Evolutionary conservation across 441 rosid species (phyloP).

Genomic region (Pelargonium citronellum): DNA sequence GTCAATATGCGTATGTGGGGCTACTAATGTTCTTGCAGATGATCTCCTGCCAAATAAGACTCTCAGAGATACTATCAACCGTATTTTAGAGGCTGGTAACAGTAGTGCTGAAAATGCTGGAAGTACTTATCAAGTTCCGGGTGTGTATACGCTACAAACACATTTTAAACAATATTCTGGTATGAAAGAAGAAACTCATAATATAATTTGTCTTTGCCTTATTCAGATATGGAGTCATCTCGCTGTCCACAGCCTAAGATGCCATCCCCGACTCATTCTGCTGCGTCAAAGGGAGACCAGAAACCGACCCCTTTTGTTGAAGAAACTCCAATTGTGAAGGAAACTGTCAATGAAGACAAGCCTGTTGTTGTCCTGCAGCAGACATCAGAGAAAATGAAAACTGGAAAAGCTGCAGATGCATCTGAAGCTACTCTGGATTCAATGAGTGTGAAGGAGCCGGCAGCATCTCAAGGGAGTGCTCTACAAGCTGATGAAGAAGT

Average conservation of each 20-base stretch:
- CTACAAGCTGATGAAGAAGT: slow-evolving; percentile 73
- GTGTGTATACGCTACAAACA: slow-evolving; percentile 32
- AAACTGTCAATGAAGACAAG: slow-evolving; percentile 36
- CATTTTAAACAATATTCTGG: neutral
- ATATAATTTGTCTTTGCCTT: slow-evolving; percentile 15
- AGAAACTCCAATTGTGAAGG: slow-evolving; percentile 36
- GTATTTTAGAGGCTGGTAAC: slow-evolving; percentile 89
- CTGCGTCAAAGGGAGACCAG: slow-evolving; percentile 72
- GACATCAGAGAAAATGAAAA: slow-evolving; percentile 41
- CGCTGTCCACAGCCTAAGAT: slow-evolving; percentile 66
- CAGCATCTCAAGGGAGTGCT: slow-evolving; percentile 70
- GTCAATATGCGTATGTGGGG: slow-evolving; percentile 86
- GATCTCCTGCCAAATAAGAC: slow-evolving; percentile 98
- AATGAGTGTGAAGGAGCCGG: slow-evolving; percentile 53
- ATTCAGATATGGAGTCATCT: slow-evolving; percentile 86
- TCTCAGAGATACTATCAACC: slow-evolving; percentile 88
- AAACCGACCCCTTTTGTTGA: slow-evolving; percentile 34
- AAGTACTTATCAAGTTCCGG: slow-evolving; percentile 80
- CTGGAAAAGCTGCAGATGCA: slow-evolving; percentile 43
- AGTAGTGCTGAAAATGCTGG: slow-evolving; percentile 87
- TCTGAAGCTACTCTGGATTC: slow-evolving; percentile 80
- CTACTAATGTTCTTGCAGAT: slow-evolving; percentile 75
- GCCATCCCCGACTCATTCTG: slow-evolving; percentile 79
- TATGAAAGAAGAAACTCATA: neutral
- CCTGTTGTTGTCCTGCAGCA: slow-evolving; percentile 38